Conservation (phyloP, 805 yeast species). For the Suhomyces sp. region DNA sequence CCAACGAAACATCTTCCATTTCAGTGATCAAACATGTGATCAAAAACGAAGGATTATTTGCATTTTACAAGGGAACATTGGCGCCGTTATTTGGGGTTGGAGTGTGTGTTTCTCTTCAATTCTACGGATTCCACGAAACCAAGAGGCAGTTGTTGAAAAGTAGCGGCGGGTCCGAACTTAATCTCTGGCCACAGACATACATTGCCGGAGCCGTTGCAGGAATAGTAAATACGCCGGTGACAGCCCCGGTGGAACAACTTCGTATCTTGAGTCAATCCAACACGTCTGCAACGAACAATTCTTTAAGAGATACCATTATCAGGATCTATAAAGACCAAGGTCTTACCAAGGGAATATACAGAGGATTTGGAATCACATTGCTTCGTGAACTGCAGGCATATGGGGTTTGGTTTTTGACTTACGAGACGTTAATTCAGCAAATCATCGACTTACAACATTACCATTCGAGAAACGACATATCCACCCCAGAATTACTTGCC, state of each 20-base stretch:
- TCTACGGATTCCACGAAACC: conserved; percentile 70
- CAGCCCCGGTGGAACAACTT: conserved; percentile 67
- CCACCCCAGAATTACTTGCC: conserved; percentile 53
- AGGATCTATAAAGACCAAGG: conserved; percentile 47
- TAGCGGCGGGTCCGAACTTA: conserved; percentile 32
- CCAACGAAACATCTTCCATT: conserved; percentile 29
- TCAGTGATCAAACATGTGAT: conserved; percentile 36
- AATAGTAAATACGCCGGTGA: conserved; percentile 58
- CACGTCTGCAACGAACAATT: conserved; percentile 16
- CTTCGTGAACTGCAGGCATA: conserved; percentile 68
- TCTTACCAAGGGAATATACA: conserved; percentile 45
- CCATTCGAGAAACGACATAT: conserved; percentile 45
- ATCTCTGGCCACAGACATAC: conserved; percentile 57
- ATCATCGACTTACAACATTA: conserved; percentile 34
- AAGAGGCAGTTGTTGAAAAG: conserved; percentile 51
- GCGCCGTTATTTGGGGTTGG: conserved; percentile 51
- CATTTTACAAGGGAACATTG: conserved; percentile 46
- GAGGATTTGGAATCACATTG: conserved; percentile 56
- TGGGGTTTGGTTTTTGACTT: conserved; percentile 71
- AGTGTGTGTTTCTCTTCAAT: conserved; percentile 66
- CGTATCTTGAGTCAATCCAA: conserved; percentile 62
- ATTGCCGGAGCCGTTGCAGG: conserved; percentile 68
- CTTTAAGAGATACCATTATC: conserved; percentile 36
- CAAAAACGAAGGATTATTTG: conserved; percentile 40
- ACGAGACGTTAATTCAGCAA: conserved; percentile 52